phyloP scores from a whole-genome alignment of 192 early-diverging fungal genomes.

The Pecoramyces ruminantium region DNA sequence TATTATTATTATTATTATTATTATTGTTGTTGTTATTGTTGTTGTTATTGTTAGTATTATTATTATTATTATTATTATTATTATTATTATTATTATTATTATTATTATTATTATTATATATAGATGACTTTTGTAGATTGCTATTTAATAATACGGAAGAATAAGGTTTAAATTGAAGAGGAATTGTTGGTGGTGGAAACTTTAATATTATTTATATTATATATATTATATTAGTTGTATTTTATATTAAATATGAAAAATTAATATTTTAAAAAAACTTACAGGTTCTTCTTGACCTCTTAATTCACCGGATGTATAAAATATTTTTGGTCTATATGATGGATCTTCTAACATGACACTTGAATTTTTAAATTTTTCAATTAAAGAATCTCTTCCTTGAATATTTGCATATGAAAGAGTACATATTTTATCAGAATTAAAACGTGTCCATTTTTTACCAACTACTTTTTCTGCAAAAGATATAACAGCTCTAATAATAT shows the following conservation, averaged over 20 bases:
- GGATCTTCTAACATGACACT: slow-evolving; percentile 65
- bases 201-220: no score
- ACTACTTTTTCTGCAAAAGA: slow-evolving; percentile 46
- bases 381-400: slow-evolving; percentile 49
- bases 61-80: neutral
- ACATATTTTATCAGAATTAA: slow-evolving; percentile 66
- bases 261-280: neutral
- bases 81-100: neutral
- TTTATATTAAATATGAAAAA: no score
- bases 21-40: no score
- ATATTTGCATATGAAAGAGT: slow-evolving; percentile 59
- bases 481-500: slow-evolving; percentile 25
- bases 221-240: no score
- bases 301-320: slow-evolving; percentile 36
- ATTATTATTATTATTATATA: neutral
- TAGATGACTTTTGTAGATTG: neutral
- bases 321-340: slow-evolving; percentile 58
- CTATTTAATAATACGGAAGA: neutral
- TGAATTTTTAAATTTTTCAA: slow-evolving; percentile 68
- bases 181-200: neutral
- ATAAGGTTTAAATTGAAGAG: neutral
- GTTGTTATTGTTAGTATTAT: no score
- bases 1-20: no score
- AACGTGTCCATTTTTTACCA: slow-evolving; percentile 55
- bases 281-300: slow-evolving; percentile 35